Conservation (phyloP, 1,284 basidiomycete species). For the Heterobasidion occidentale region DNA sequence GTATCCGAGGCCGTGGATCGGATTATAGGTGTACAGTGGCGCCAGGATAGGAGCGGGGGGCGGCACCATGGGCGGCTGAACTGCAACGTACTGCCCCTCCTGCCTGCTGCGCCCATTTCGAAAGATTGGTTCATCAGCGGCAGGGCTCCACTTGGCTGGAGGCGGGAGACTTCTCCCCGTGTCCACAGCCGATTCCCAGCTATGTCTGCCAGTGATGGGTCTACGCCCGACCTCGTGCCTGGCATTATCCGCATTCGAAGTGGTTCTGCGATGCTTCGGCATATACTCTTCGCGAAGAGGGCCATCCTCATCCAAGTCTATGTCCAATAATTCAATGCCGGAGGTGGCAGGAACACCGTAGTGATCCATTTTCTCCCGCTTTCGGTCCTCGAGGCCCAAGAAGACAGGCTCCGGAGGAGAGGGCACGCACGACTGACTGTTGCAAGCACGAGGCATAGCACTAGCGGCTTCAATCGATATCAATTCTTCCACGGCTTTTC, state of each 20-base stretch:
- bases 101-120: constrained; percentile 40
- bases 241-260: constrained; percentile 15
- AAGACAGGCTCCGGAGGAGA: constrained; percentile 54
- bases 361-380: constrained; percentile 39
- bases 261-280: constrained; percentile 49
- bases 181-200: constrained; percentile 23
- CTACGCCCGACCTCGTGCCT: constrained; percentile 6
- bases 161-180: constrained; percentile 47
- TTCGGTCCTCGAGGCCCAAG: constrained; percentile 56
- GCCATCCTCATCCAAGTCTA: constrained; percentile 75
- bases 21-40: constrained; percentile 16
- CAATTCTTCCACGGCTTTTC: constrained; percentile 63
- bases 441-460: constrained; percentile 9
- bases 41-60: constrained; percentile 12
- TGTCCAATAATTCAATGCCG: constrained; percentile 46
- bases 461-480: constrained; percentile 35
- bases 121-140: constrained; percentile 63
- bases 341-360: constrained; percentile 26
- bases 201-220: constrained; percentile 6
- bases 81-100: constrained; percentile 52
- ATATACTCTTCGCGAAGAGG: constrained; percentile 73
- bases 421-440: constrained; percentile 10
- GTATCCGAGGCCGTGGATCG: constrained; percentile 16
- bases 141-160: constrained; percentile 74
- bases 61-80: constrained; percentile 39